Conservation (phyloP, 768 basidiomycete species). For the Suillus ampliporus region DNA sequence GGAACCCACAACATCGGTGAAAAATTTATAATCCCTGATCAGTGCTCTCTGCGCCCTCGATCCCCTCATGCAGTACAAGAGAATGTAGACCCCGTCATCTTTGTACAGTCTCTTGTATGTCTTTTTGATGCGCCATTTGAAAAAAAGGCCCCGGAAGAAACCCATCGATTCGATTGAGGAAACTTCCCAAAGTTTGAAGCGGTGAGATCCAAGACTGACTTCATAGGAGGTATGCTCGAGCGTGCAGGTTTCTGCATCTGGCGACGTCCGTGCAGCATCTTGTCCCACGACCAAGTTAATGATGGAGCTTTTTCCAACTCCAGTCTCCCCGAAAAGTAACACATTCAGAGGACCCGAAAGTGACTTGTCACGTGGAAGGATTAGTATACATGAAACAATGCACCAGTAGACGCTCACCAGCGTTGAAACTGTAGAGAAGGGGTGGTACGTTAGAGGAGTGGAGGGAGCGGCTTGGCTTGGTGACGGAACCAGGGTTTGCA, state of each 20-base stretch:
- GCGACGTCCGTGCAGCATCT: slow-evolving; percentile 37
- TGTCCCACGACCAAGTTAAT: slow-evolving; percentile 46
- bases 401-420: background rate
- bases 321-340: slow-evolving; percentile 50
- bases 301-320: slow-evolving; percentile 49
- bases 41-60: slow-evolving; percentile 30
- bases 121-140: slow-evolving; percentile 31
- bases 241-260: slow-evolving; percentile 41
- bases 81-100: slow-evolving; percentile 36
- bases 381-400: background rate
- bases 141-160: slow-evolving; percentile 20
- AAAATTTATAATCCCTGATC: slow-evolving; percentile 39
- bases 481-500: background rate
- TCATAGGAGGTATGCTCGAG: slow-evolving; percentile 34
- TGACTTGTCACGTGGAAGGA: background rate
- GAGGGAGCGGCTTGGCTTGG: background rate
- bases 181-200: slow-evolving; percentile 39
- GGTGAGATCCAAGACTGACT: slow-evolving; percentile 21
- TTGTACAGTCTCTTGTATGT: slow-evolving; percentile 34
- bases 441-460: no score
- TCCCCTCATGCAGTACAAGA: slow-evolving; percentile 41
- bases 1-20: slow-evolving; percentile 32
- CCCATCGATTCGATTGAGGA: slow-evolving; percentile 34
- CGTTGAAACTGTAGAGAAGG: background rate
- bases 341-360: slow-evolving; percentile 32